Conservation (phyloP, 495 filamentous ascomycete genomes). For the Aspergillus haitiensis region DNA sequence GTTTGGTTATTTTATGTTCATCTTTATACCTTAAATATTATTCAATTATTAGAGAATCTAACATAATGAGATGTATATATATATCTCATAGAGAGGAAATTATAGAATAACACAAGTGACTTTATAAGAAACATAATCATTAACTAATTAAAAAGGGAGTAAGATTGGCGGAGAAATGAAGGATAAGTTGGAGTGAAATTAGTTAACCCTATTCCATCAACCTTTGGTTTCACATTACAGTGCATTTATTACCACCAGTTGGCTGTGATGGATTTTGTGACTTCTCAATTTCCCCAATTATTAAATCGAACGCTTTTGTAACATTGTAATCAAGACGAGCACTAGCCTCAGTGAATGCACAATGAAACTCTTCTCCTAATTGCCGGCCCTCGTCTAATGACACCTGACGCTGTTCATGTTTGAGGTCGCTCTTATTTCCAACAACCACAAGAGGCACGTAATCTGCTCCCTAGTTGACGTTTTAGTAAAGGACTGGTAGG, state of each 20-base stretch:
- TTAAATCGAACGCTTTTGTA: slow-evolving; percentile 84
- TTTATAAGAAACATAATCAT: too few species aligned
- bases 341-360: slow-evolving; percentile 92
- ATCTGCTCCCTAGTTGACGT: slow-evolving; percentile 70
- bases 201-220: background rate
- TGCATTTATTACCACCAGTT: slow-evolving; percentile 74
- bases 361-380: slow-evolving; percentile 81
- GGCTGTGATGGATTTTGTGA: slow-evolving; percentile 86
- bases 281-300: slow-evolving; percentile 95
- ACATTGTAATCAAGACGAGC: slow-evolving; percentile 95
- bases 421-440: slow-evolving; percentile 95
- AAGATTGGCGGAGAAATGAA: background rate
- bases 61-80: too few species aligned
- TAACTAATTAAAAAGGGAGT: too few species aligned
- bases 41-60: too few species aligned
- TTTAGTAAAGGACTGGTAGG: slow-evolving; percentile 1
- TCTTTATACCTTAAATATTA: too few species aligned
- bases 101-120: too few species aligned
- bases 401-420: slow-evolving; percentile 90
- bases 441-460: slow-evolving; percentile 91
- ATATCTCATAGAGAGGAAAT: too few species aligned
- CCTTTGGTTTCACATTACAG: slow-evolving; percentile 65
- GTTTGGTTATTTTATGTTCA: too few species aligned
- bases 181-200: background rate
- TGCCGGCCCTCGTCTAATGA: slow-evolving; percentile 76